Base-by-base conservation (phyloP, 148 eudicot genomes). In the Spergularia bocconei region DNA sequence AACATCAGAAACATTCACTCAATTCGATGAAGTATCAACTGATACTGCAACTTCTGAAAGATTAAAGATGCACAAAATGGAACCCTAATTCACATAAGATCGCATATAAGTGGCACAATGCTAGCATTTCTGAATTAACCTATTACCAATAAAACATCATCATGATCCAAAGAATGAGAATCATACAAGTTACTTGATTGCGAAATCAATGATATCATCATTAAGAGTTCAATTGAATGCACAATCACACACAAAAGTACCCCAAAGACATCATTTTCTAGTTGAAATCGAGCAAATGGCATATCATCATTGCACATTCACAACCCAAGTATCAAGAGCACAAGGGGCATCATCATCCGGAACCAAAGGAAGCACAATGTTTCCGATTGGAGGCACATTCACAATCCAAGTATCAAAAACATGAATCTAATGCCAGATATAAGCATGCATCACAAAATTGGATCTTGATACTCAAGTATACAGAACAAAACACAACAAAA, bases 391-490 rank as follows among this genome's bases (percentile, higher is more conserved):
- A 16, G 58, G 33, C 66, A 67, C 67, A 67, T 76, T 61, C 39
- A 6, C 13, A 75, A 74, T 74, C 38, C 48, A 79, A 74, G 70
- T 53, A 38, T 55, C 56, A 63, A 38, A 20, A n/a, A 41, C 60
- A 44, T 23, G 54, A 70, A 79, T 74, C 78, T 63, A 64, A 69
- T 25, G 56, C 53, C 44, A 74, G 55, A 61, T 56, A 52, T 16
- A 48, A 70, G 73, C 82, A 80, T 70, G 76, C 67, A 80, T 61
- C 71, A 64, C 33, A 0, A 71, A 75, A 19, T 72, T 65, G 48
- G 68, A 69, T 70, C 75, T 10, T 67, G 12, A 11, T 20, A 74
- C 4, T 21, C 10, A 74, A 67, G 41, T 59, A 5, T 58, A 33
- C 29, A 15, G 29, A 14, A 74, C 38, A 16, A 64, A 51, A 53